Evolutionary conservation across 768 basidiomycete species (phyloP).

Genomic region (Phanerodontia chrysosporium): DNA sequence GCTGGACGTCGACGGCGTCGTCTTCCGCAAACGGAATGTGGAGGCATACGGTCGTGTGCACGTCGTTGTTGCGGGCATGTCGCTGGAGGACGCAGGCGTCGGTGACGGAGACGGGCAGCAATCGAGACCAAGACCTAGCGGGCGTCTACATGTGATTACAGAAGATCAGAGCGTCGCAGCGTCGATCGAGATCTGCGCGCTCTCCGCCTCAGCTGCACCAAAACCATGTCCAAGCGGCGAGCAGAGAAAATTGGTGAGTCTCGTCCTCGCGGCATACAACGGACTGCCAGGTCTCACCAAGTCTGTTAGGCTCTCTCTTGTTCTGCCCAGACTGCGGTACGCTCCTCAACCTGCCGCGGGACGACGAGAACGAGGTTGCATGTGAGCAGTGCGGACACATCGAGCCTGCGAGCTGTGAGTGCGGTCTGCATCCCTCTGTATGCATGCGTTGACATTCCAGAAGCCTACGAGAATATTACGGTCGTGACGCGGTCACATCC

Average conservation of each 20-base stretch:
- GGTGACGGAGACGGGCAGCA: neutral
- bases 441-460: neutral
- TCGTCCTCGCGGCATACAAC: neutral
- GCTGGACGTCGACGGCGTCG: neutral
- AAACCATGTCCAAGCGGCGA: constrained; percentile 19
- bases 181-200: constrained; percentile 4
- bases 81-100: neutral
- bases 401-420: constrained; percentile 87
- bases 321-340: constrained; percentile 96
- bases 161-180: neutral
- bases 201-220: neutral
- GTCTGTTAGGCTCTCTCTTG: constrained; percentile 70
- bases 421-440: neutral
- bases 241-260: constrained; percentile 48
- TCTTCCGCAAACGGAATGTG: too few species aligned
- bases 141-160: constrained; percentile 2
- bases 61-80: neutral
- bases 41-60: neutral
- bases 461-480: constrained; percentile 89
- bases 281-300: neutral
- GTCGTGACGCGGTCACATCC: constrained; percentile 90
- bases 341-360: constrained; percentile 75
- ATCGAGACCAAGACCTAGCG: neutral
- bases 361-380: constrained; percentile 64
- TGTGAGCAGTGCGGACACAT: constrained; percentile 88